Conservation (phyloP, 2,329 filamentous ascomycete genomes). For the Ophiostoma quercus region DNA sequence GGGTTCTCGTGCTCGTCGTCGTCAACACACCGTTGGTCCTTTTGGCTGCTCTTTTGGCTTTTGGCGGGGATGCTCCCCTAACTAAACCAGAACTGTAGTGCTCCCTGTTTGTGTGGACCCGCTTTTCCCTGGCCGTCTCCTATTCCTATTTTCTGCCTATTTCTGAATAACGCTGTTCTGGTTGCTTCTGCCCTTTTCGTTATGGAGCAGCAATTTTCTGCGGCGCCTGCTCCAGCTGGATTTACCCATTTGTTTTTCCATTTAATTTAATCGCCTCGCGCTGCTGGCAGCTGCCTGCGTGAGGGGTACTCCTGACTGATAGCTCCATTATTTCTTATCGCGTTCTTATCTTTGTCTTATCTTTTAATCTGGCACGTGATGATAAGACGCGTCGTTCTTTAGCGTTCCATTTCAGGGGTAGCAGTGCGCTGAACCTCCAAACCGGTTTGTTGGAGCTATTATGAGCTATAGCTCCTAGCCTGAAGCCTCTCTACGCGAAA, state of each 20-base stretch:
- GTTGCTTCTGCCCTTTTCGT: constrained; percentile 1
- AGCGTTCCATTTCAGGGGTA: constrained; percentile 6
- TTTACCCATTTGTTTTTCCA: neutral
- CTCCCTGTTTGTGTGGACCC: constrained; percentile 12
- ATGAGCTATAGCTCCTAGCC: neutral
- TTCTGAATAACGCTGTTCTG: neutral
- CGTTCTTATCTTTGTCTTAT: neutral
- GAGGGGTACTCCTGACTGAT: neutral
- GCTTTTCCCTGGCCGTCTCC: constrained; percentile 3
- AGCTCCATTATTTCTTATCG: constrained; percentile 4
- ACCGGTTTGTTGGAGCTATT: neutral
- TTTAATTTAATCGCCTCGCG: constrained; percentile 9
- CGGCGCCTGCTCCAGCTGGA: neutral
- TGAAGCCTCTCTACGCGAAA: neutral
- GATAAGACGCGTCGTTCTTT: neutral
- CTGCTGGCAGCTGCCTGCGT: constrained; percentile 1
- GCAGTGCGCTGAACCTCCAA: neutral
- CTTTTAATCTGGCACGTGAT: neutral
- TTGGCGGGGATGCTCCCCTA: constrained; percentile 15
- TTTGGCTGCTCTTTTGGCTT: constrained; percentile 10
- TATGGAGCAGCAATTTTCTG: constrained; percentile 9
- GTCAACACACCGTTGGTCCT: constrained; percentile 5
- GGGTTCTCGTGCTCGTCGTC: neutral
- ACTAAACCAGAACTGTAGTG: neutral
- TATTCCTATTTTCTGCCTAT: constrained; percentile 9